Percentiles rank a stretch among this genome's conserved stretches.
Evolutionary conservation across 1,139 yeast genomes (phyloP).

Genomic region (Trichomonascaceae sp.): DNA sequence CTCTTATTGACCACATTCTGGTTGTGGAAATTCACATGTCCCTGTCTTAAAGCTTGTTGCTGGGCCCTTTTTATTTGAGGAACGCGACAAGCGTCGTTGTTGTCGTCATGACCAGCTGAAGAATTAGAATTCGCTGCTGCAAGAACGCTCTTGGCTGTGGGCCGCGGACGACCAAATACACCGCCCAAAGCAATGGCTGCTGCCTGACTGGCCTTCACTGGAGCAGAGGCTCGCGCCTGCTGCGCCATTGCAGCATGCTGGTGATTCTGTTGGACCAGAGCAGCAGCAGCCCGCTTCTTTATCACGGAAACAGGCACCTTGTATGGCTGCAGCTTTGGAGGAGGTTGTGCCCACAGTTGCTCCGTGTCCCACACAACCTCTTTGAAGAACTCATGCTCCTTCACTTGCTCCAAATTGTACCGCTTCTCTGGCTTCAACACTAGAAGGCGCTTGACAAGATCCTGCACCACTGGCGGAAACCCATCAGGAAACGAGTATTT

Average conservation of each 20-base stretch:
- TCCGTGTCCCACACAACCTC: conserved; percentile 52
- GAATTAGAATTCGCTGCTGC: too few relatives aligned
- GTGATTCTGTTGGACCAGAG: background rate
- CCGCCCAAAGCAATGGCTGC: background rate
- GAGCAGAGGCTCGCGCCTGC: background rate
- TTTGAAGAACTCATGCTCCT: conserved; percentile 62
- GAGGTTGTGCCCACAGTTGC: conserved; percentile 53
- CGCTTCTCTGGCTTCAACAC: conserved; percentile 55
- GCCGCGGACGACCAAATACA: background rate
- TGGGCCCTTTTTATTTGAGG: too few relatives aligned
- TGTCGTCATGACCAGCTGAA: too few relatives aligned
- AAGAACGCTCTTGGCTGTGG: too few relatives aligned
- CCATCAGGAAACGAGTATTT: conserved; percentile 77
- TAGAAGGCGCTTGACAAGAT: conserved; percentile 56
- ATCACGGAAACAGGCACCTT: conserved; percentile 15
- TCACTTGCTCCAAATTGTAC: conserved; percentile 49
- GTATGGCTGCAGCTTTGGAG: conserved; percentile 74
- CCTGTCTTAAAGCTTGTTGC: too few relatives aligned
- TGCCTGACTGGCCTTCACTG: background rate
- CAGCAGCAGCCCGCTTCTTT: background rate
- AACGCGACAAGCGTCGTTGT: too few relatives aligned
- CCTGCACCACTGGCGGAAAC: conserved; percentile 58
- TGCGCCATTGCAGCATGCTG: too few relatives aligned
- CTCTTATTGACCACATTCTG: too few relatives aligned
- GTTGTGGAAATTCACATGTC: too few relatives aligned